A percentile compares a stretch with the other conserved stretches of the same genome.
Evolutionary conservation across 371 early-diverging fungal genomes (phyloP).

Genomic region (Capillidium heterosporum): DNA sequence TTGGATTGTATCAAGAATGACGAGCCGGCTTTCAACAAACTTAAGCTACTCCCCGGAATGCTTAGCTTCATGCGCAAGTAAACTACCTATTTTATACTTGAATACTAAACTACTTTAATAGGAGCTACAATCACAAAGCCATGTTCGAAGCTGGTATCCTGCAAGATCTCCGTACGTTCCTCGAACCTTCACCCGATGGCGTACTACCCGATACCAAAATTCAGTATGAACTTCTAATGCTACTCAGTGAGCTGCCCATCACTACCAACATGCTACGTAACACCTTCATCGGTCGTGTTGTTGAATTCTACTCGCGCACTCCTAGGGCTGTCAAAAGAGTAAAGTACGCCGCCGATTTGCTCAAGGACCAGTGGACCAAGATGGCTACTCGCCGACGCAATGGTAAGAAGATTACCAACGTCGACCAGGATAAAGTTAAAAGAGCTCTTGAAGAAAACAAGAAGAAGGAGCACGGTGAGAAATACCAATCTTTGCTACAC

Average conservation of each 20-base stretch:
- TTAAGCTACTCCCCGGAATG: neutral
- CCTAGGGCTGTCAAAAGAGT: neutral
- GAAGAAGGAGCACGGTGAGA: too few relatives aligned
- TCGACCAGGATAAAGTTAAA: too few relatives aligned
- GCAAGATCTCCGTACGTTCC: neutral
- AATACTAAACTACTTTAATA: neutral
- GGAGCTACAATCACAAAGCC: neutral
- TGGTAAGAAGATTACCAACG: too few relatives aligned
- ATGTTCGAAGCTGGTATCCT: constrained; percentile 1
- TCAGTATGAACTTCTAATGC: neutral
- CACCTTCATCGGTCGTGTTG: neutral
- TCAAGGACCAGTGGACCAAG: neutral
- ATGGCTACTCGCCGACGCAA: neutral
- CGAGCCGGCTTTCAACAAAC: neutral
- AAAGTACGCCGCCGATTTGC: neutral
- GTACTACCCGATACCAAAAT: neutral
- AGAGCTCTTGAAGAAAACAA: too few relatives aligned
- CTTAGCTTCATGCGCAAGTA: neutral
- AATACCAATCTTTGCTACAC: neutral
- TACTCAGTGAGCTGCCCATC: constrained; percentile 1
- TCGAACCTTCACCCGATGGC: constrained; percentile 1
- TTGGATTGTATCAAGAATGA: neutral
- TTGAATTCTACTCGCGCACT: neutral
- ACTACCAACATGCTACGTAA: neutral
- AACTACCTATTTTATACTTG: neutral